Conservation (phyloP, 331 rosid species). For the Malus hybrid region DNA sequence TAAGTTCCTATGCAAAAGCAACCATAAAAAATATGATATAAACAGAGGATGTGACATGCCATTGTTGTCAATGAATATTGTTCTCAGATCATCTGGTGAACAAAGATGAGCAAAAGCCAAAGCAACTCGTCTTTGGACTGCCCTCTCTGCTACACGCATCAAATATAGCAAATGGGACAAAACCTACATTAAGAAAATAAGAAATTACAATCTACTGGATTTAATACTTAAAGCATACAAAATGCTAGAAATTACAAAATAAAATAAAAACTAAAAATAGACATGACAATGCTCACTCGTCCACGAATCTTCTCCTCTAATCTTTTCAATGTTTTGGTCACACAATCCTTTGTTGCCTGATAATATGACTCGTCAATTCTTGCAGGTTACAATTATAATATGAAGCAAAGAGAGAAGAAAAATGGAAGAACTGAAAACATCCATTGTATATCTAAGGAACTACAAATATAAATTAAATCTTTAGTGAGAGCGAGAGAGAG, state of each 20-base stretch:
- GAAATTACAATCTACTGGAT: slow-evolving; percentile 22
- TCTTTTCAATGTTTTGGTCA: slow-evolving; percentile 95
- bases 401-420: not conserved
- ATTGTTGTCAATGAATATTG: slow-evolving; percentile 67
- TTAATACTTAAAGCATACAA: not conserved
- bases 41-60: slow-evolving; percentile 38
- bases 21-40: slow-evolving; percentile 4
- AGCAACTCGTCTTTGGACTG: slow-evolving; percentile 81
- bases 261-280: not conserved
- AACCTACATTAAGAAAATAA: slow-evolving; percentile 52
- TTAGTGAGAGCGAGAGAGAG: not conserved
- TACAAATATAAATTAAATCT: slow-evolving; percentile 8
- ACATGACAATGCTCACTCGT: slow-evolving; percentile 49
- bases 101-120: slow-evolving; percentile 99
- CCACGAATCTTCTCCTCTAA: slow-evolving; percentile 95
- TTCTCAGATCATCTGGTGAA: slow-evolving; percentile 73
- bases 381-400: not conserved
- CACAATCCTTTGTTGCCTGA: slow-evolving; percentile 99
- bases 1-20: slow-evolving; percentile 11
- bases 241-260: slow-evolving; percentile 5
- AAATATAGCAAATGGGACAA: slow-evolving; percentile 79
- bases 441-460: not conserved
- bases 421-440: not conserved
- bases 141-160: slow-evolving; percentile 81
- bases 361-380: slow-evolving; percentile 4